A percentile compares a stretch with the other conserved stretches of the same genome.
These are phyloP conservation scores for Caryopteris hybrid DNA, from an alignment of 305 asterid species.

Conservation along the genomic window DNA sequence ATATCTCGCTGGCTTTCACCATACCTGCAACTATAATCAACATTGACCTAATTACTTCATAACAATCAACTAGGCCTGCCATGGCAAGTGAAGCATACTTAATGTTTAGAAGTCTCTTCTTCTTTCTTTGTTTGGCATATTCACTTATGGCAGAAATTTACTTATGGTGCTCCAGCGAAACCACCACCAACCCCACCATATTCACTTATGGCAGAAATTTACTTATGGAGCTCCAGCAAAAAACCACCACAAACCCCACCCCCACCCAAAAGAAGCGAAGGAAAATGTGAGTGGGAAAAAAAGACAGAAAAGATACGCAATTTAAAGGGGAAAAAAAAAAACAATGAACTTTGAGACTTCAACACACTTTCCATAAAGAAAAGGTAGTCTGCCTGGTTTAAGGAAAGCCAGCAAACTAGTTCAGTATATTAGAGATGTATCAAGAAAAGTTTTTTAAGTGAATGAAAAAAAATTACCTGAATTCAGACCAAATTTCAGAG, in stretches of 20 bases:
- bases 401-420: neutral
- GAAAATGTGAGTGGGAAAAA: neutral
- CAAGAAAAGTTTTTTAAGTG: neutral
- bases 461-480: constrained; percentile 54
- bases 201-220: too few relatives aligned
- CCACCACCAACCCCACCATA: neutral
- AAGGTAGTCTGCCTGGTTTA: neutral
- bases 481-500: constrained; percentile 90
- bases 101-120: too few relatives aligned
- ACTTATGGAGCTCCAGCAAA: too few relatives aligned
- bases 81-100: too few relatives aligned
- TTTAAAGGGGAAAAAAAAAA: neutral
- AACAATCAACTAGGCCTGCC: too few relatives aligned
- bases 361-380: neutral
- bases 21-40: too few relatives aligned
- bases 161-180: neutral
- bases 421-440: constrained; percentile 7
- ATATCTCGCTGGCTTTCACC: too few relatives aligned
- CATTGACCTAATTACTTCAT: too few relatives aligned
- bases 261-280: neutral
- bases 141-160: too few relatives aligned
- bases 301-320: neutral
- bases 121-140: too few relatives aligned
- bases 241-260: neutral
- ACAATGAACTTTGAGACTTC: neutral